phyloP scores from a whole-genome alignment of 371 early-diverging fungal species.

The Mortierella sp. region DNA sequence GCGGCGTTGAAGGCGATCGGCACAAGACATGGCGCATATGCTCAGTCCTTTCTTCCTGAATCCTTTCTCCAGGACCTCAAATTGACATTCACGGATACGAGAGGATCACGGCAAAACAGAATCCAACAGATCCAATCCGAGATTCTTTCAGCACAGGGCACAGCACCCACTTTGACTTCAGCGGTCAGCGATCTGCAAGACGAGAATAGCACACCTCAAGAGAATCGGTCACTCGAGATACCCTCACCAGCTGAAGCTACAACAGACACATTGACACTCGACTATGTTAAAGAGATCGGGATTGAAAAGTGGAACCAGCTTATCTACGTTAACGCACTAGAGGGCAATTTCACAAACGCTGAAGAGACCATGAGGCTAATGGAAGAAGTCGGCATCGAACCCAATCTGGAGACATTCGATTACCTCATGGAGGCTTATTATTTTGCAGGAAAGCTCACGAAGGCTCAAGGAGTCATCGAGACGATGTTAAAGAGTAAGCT shows the following conservation, averaged over 20 bases:
- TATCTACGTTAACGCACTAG: conserved; percentile 79
- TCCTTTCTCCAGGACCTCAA: conserved; percentile 42
- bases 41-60: conserved; percentile 34
- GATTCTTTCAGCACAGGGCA: conserved; percentile 3
- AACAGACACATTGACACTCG: conserved; percentile 9
- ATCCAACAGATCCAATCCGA: conserved; percentile 31
- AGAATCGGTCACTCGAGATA: no score
- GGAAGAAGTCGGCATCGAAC: conserved; percentile 68
- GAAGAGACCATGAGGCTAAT: conserved; percentile 77
- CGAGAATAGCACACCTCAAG: neutral
- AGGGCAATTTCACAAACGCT: conserved; percentile 74
- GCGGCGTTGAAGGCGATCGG: neutral
- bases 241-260: neutral
- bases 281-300: conserved; percentile 25
- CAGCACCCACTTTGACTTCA: neutral
- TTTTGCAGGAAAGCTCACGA: conserved; percentile 69
- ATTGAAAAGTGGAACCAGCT: conserved; percentile 67
- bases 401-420: conserved; percentile 74
- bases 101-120: conserved; percentile 20
- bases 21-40: conserved; percentile 3
- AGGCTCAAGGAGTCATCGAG: conserved; percentile 67
- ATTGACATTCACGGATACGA: conserved; percentile 35
- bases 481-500: conserved; percentile 52
- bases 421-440: conserved; percentile 87
- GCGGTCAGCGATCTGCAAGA: neutral